Conservation (phyloP, 768 basidiomycete genomes). For the Jaapia argillacea region DNA sequence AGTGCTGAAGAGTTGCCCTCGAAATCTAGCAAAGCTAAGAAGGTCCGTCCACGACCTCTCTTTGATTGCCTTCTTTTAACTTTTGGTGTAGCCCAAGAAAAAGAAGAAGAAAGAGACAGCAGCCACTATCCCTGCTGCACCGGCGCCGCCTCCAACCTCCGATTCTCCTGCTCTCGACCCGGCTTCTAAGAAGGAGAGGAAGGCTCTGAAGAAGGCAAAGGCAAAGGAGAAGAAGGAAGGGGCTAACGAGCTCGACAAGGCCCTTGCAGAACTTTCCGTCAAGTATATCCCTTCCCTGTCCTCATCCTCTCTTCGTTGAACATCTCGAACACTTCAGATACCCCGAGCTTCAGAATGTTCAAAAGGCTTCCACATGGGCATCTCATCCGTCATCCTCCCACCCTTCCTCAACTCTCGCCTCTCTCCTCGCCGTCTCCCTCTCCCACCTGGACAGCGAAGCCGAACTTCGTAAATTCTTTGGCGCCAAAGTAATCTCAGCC, state of each 20-base stretch:
- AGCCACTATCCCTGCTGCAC: not conserved
- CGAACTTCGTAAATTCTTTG: slow-evolving; percentile 92
- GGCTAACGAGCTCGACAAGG: slow-evolving; percentile 71
- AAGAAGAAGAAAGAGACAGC: slow-evolving; percentile 23
- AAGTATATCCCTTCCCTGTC: slow-evolving; percentile 55
- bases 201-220: slow-evolving; percentile 51
- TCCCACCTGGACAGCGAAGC: slow-evolving; percentile 80
- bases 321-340: slow-evolving; percentile 25
- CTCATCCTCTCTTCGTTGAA: not conserved
- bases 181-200: slow-evolving; percentile 39
- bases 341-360: slow-evolving; percentile 37
- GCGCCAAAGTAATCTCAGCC: slow-evolving; percentile 81
- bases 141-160: slow-evolving; percentile 4
- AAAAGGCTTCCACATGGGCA: too few relatives aligned
- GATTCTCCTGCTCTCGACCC: slow-evolving; percentile 3
- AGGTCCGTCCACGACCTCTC: slow-evolving; percentile 8
- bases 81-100: slow-evolving; percentile 27
- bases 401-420: slow-evolving; percentile 16
- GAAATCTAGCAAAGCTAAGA: slow-evolving; percentile 5
- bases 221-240: slow-evolving; percentile 49
- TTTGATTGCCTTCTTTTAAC: slow-evolving; percentile 8
- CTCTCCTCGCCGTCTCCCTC: slow-evolving; percentile 71
- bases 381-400: slow-evolving; percentile 12
- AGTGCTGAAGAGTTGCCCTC: not conserved
- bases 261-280: slow-evolving; percentile 72